phyloP scores from a whole-genome alignment of 768 basidiomycete species.

The Collybiopsis confluens region DNA sequence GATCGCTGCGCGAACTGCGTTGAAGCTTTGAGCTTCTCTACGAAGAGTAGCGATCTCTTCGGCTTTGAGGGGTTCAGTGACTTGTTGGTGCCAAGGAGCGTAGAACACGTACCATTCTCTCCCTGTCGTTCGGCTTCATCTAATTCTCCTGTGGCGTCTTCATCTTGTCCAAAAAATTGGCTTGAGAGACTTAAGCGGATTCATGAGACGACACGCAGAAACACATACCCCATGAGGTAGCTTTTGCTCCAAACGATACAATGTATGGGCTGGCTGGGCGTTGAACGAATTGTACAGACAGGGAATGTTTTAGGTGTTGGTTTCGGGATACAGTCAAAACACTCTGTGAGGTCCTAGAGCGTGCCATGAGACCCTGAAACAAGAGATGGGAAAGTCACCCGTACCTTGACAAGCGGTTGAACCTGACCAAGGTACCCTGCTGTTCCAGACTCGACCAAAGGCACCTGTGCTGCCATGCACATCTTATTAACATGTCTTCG shows the following conservation, averaged over 20 bases:
- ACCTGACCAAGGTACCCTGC: slow-evolving; percentile 97
- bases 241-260: slow-evolving; percentile 99
- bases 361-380: background rate
- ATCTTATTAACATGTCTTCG: slow-evolving; percentile 95
- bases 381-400: background rate
- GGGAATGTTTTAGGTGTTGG: slow-evolving; percentile 92
- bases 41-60: slow-evolving; percentile 88
- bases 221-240: slow-evolving; percentile 83
- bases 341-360: slow-evolving; percentile 78
- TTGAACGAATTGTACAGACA: slow-evolving; percentile 96
- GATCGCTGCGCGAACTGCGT: slow-evolving; percentile 70
- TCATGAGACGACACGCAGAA: background rate
- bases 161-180: slow-evolving; percentile 93
- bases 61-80: slow-evolving; percentile 38
- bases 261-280: slow-evolving; percentile 95
- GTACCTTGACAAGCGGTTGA: slow-evolving; percentile 84
- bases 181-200: slow-evolving; percentile 31
- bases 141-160: slow-evolving; percentile 75
- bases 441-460: slow-evolving; percentile 94
- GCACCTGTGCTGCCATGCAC: slow-evolving; percentile 90
- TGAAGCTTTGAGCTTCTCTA: slow-evolving; percentile 86
- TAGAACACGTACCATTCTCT: slow-evolving; percentile 71
- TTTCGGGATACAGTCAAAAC: slow-evolving; percentile 95
- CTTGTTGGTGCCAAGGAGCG: background rate
- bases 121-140: slow-evolving; percentile 91